Evolutionary conservation across 2,329 filamentous ascomycete genomes (phyloP).

Genomic region (Hymenoscyphus scutula): DNA sequence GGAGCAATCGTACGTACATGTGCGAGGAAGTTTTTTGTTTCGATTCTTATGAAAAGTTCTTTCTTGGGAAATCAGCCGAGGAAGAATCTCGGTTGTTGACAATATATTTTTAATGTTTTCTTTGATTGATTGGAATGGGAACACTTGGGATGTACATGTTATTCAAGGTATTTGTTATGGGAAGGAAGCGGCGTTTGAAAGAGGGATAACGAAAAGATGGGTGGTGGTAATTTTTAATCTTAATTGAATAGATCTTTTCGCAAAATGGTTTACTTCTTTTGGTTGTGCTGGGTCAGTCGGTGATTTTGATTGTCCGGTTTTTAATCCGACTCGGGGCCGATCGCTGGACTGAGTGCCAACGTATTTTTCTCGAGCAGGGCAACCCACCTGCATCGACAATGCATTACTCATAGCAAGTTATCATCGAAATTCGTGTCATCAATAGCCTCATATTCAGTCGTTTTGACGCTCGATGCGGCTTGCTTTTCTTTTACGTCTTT

Average conservation of each 20-base stretch:
- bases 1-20: background rate
- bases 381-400: too few species aligned
- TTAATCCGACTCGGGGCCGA: background rate
- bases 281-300: background rate
- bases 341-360: background rate
- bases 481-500: background rate
- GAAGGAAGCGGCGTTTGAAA: background rate
- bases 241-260: background rate
- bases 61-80: background rate
- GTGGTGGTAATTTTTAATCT: conserved; percentile 4
- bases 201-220: background rate
- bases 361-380: too few species aligned
- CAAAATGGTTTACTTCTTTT: background rate
- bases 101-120: conserved; percentile 7
- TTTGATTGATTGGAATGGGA: background rate
- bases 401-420: background rate
- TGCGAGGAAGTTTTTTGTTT: background rate
- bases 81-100: background rate
- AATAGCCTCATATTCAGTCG: background rate
- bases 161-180: background rate
- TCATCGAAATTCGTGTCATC: background rate
- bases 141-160: background rate
- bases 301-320: background rate
- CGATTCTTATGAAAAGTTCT: background rate
- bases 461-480: too few species aligned